Evolutionary conservation across 2,329 filamentous ascomycete species (phyloP).

Genomic region (Fusarium papillatum): DNA sequence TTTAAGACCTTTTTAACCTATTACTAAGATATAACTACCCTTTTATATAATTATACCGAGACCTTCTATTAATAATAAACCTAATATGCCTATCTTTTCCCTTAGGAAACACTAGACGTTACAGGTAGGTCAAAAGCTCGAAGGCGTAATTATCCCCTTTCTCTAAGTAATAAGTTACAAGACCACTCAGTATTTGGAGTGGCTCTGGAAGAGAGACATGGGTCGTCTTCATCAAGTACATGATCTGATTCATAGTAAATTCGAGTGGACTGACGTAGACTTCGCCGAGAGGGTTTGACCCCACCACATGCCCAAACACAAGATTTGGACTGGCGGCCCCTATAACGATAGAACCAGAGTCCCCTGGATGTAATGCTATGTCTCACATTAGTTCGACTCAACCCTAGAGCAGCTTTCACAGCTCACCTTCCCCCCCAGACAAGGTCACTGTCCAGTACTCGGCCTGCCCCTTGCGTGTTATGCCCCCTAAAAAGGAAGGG

Average conservation of each 20-base stretch:
- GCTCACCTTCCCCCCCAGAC: not conserved
- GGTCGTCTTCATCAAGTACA: not conserved
- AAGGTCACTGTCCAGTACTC: not conserved
- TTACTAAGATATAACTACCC: too few relatives aligned
- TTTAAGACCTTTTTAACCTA: too few relatives aligned
- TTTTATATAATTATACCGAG: too few relatives aligned
- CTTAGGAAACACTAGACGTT: too few relatives aligned
- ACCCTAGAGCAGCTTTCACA: fast-evolving
- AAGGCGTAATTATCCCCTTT: not conserved
- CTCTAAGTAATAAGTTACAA: not conserved
- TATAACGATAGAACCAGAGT: not conserved
- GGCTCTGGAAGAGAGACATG: not conserved
- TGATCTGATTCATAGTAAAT: not conserved
- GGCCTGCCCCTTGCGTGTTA: not conserved
- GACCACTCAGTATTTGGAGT: not conserved
- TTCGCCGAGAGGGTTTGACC: not conserved
- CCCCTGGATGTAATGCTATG: not conserved
- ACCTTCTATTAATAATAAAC: too few relatives aligned
- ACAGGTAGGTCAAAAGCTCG: not conserved
- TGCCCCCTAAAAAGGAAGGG: not conserved
- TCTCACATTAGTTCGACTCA: not conserved
- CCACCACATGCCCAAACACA: not conserved
- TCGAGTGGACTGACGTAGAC: not conserved
- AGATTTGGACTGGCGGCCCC: not conserved
- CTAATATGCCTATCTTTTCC: too few relatives aligned